Percentiles rank a stretch among this genome's conserved stretches.
Evolutionary conservation across 768 basidiomycete genomes (phyloP).

Genomic region (Tulasnella sp.): DNA sequence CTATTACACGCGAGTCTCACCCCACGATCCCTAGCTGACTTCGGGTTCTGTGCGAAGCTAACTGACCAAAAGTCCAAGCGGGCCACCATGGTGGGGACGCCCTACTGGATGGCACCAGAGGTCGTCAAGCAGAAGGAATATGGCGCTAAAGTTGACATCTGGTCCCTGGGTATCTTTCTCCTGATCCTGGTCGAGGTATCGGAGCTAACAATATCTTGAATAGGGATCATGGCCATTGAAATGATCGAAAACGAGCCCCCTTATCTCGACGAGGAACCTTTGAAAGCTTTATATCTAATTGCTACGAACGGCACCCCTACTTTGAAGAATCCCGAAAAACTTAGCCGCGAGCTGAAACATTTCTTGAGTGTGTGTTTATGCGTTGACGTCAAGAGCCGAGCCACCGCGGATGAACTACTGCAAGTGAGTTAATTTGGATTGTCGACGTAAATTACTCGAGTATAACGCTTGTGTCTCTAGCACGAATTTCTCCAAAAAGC

Average conservation of each 20-base stretch:
- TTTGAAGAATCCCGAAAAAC: slow-evolving; percentile 87
- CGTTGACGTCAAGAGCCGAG: slow-evolving; percentile 91
- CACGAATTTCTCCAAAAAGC: slow-evolving; percentile 93
- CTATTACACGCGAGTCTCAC: not conserved
- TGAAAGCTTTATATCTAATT: slow-evolving; percentile 94
- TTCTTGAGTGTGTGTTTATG: slow-evolving; percentile 96
- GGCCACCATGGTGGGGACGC: slow-evolving; percentile 91
- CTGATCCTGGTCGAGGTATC: not conserved
- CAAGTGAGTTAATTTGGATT: slow-evolving; percentile 51
- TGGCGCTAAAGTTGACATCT: slow-evolving; percentile 95
- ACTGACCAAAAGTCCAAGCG: slow-evolving; percentile 96
- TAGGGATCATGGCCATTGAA: slow-evolving; percentile 93
- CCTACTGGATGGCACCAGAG: slow-evolving; percentile 99
- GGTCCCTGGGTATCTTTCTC: slow-evolving; percentile 60
- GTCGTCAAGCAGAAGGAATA: slow-evolving; percentile 98
- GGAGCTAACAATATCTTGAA: not conserved
- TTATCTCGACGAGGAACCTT: slow-evolving; percentile 90
- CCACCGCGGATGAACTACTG: slow-evolving; percentile 42
- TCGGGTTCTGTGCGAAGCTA: slow-evolving; percentile 93
- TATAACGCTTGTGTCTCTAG: slow-evolving; percentile 44
- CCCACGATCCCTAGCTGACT: slow-evolving; percentile 62
- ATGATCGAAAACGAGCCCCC: slow-evolving; percentile 99
- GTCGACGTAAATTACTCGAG: slow-evolving; percentile 29
- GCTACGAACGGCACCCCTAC: slow-evolving; percentile 99
- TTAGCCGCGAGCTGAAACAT: slow-evolving; percentile 89